Evolutionary conservation across 441 rosid species (phyloP).

Genomic region (Adansonia madagascariensis): DNA sequence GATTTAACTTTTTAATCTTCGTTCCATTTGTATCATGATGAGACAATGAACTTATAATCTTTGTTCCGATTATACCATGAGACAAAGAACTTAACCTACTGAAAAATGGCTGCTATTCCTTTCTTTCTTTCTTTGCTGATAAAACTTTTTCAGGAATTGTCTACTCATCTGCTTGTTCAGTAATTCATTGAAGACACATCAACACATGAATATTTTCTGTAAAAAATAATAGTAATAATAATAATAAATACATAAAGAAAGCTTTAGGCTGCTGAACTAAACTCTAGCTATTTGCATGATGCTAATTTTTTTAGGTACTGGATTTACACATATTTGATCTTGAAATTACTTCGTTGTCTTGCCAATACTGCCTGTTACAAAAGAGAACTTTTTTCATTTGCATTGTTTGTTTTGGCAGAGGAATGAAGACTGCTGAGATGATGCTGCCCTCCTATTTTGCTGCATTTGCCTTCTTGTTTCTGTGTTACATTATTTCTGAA

Average conservation of each 20-base stretch:
- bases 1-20: not conserved
- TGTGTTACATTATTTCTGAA: slow-evolving; percentile 36
- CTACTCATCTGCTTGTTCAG: not conserved
- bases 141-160: not conserved
- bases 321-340: not conserved
- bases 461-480: slow-evolving; percentile 40
- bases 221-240: not conserved
- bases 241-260: too few relatives aligned
- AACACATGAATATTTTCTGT: not conserved
- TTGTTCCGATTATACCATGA: not conserved
- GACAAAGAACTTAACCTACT: not conserved
- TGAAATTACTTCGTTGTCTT: slow-evolving; percentile 6
- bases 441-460: slow-evolving; percentile 34
- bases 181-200: not conserved
- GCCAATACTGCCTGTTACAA: not conserved
- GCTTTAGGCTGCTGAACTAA: too few relatives aligned
- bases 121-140: not conserved
- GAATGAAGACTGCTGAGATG: slow-evolving; percentile 39
- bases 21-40: too few relatives aligned
- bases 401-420: slow-evolving; percentile 19
- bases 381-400: not conserved
- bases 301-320: not conserved
- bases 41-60: too few relatives aligned
- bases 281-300: too few relatives aligned
- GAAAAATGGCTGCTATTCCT: not conserved